A percentile compares a stretch with the other conserved stretches of the same genome.
These are phyloP conservation scores for Cinnamomum micranthum DNA, from an alignment of 164 flowering plant genomes.

Conservation along the genomic window DNA sequence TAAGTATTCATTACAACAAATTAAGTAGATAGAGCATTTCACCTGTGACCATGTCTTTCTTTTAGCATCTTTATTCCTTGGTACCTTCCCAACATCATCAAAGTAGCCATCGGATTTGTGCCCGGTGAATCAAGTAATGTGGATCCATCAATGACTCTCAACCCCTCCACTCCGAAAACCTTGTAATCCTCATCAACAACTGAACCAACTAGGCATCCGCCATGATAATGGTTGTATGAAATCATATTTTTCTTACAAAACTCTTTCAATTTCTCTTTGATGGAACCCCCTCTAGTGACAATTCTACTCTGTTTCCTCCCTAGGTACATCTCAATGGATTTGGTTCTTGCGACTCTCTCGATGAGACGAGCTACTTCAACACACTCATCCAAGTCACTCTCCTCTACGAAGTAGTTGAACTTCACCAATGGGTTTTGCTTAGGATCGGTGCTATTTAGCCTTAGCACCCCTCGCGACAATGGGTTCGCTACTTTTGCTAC, in stretches of 20 bases:
- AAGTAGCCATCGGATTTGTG: constrained; percentile 43
- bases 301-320: constrained; percentile 10
- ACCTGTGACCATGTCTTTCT: background rate
- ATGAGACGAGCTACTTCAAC: constrained; percentile 15
- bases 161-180: constrained; percentile 31
- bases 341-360: constrained; percentile 20
- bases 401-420: constrained; percentile 30
- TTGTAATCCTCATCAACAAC: constrained; percentile 36
- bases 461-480: constrained; percentile 27
- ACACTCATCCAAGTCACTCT: constrained; percentile 29
- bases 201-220: constrained; percentile 35
- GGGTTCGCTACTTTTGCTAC: constrained; percentile 29
- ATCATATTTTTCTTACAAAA: constrained; percentile 31
- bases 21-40: too few relatives aligned
- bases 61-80: constrained; percentile 13
- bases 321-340: constrained; percentile 18
- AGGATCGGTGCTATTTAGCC: constrained; percentile 24
- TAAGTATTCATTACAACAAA: too few relatives aligned
- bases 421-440: constrained; percentile 31
- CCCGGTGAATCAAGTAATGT: constrained; percentile 38
- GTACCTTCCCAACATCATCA: constrained; percentile 41
- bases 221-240: constrained; percentile 40
- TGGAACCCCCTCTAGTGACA: background rate
- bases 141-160: constrained; percentile 45
- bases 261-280: constrained; percentile 17